Conservation (phyloP, 306 rosid species). For the Mimosa bimucronata region DNA sequence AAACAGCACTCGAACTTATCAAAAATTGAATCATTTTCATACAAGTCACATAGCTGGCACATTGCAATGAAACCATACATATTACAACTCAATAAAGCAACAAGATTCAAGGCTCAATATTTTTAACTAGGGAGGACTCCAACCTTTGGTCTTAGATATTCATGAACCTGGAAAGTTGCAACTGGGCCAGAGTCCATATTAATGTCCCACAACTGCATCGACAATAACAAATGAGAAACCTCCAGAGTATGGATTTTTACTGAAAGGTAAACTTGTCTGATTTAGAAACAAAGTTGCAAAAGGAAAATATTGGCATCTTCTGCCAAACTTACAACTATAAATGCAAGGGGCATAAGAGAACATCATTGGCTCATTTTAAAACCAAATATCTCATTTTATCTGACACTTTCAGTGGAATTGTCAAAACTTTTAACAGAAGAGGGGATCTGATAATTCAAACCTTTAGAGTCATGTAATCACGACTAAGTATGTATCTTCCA, state of each 20-base stretch:
- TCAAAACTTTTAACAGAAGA: constrained; percentile 13
- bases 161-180: constrained; percentile 93
- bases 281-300: constrained; percentile 17
- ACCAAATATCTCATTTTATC: neutral
- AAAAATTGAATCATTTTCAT: constrained; percentile 96
- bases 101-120: constrained; percentile 29
- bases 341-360: neutral
- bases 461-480: constrained; percentile 99
- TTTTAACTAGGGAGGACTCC: constrained; percentile 41
- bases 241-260: neutral
- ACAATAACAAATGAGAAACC: constrained; percentile 5
- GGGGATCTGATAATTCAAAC: constrained; percentile 47
- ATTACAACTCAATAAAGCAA: constrained; percentile 29
- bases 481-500: constrained; percentile 95
- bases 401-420: constrained; percentile 11
- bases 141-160: constrained; percentile 95
- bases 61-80: constrained; percentile 25
- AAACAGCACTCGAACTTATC: constrained; percentile 97
- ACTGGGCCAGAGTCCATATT: constrained; percentile 99
- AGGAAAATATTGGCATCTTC: constrained; percentile 11
- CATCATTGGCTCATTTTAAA: neutral
- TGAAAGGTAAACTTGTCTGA: neutral
- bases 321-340: constrained; percentile 16
- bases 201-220: constrained; percentile 92
- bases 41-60: constrained; percentile 91